phyloP scores from a whole-genome alignment of 805 yeast genomes.

The Grigorovia jiainica region DNA sequence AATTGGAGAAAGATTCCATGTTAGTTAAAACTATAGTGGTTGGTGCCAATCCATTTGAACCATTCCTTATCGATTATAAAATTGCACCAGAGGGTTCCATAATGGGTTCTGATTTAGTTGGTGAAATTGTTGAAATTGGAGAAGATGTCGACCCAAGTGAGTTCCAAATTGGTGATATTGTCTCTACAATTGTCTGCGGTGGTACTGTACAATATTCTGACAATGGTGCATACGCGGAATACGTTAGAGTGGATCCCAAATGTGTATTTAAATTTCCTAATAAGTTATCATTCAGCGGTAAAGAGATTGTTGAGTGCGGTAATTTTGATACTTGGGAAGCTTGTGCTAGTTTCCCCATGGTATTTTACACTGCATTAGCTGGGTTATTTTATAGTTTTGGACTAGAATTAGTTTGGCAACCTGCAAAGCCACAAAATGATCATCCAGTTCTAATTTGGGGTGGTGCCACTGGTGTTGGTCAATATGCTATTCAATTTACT shows the following conservation, averaged over 20 bases:
- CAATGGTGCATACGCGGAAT: constrained; percentile 54
- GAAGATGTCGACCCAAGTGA: constrained; percentile 27
- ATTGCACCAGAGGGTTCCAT: constrained; percentile 39
- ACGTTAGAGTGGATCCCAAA: constrained; percentile 27
- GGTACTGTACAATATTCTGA: constrained; percentile 32
- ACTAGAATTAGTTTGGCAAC: constrained; percentile 18
- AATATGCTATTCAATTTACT: constrained; percentile 49
- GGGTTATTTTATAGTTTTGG: constrained; percentile 31
- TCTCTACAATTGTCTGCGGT: constrained; percentile 50
- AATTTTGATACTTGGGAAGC: constrained; percentile 45
- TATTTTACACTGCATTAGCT: constrained; percentile 41
- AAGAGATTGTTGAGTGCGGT: constrained; percentile 28
- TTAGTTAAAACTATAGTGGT: constrained; percentile 43
- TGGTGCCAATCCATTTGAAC: constrained; percentile 63
- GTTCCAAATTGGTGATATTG: constrained; percentile 43
- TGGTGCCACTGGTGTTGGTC: constrained; percentile 59
- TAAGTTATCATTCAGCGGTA: constrained; percentile 12
- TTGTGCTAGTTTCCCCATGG: constrained; percentile 51
- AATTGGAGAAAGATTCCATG: constrained; percentile 26
- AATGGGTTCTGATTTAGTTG: constrained; percentile 54
- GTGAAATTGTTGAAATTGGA: constrained; percentile 45
- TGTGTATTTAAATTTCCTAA: constrained; percentile 12
- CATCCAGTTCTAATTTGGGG: constrained; percentile 48
- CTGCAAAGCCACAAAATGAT: constrained; percentile 21
- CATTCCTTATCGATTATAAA: constrained; percentile 42